Evolutionary conservation across 2,329 filamentous ascomycete genomes (phyloP).

Genomic region (Pseudogymnoascus sp.): DNA sequence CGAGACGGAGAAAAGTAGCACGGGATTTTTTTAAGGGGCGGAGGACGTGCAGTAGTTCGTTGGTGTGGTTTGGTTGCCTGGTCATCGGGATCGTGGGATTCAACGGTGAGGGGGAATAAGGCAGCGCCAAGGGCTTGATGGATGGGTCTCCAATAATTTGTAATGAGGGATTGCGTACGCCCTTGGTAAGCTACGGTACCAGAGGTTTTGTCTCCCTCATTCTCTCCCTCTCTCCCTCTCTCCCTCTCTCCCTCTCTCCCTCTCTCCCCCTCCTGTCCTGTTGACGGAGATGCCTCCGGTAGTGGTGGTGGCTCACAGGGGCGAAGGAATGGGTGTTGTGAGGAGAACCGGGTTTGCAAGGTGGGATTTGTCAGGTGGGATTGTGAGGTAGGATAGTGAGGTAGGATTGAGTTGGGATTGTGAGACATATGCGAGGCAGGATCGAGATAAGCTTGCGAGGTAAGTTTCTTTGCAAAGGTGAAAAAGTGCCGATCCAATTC

Average conservation of each 20-base stretch:
- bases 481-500: constrained; percentile 1
- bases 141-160: constrained; percentile 3
- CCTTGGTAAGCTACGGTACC: not conserved
- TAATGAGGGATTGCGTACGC: not conserved
- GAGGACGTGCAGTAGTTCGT: not conserved
- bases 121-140: not conserved
- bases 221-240: too few species aligned
- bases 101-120: not conserved
- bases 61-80: not conserved
- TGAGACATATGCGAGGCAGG: too few species aligned
- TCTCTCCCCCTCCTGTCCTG: not conserved
- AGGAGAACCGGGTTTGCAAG: too few species aligned
- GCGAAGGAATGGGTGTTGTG: not conserved
- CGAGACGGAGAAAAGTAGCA: not conserved
- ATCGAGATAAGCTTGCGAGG: not conserved
- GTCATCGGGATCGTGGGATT: not conserved
- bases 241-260: too few species aligned
- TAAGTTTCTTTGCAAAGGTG: not conserved
- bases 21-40: not conserved
- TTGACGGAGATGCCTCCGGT: not conserved
- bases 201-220: too few species aligned
- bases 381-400: not conserved
- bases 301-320: not conserved
- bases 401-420: too few species aligned
- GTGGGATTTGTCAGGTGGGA: too few species aligned